Base-by-base conservation (phyloP, 148 eudicot genomes). In the Rhododendron griersonianum region DNA sequence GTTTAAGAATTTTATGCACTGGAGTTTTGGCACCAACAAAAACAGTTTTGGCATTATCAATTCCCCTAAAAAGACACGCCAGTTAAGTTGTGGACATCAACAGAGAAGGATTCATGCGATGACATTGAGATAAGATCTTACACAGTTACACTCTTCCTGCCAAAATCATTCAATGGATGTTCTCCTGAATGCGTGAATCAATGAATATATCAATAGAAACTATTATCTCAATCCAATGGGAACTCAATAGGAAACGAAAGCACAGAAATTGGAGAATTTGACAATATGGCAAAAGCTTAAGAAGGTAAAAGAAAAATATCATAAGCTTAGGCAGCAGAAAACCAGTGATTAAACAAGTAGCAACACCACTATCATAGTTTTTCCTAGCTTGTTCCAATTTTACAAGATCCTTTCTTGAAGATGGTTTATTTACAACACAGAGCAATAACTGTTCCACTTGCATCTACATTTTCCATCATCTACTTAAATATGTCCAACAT, bases 381-480 rank as follows among this genome's bases (percentile, higher is more conserved):
- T 25, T 81, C 4, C 44, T 7, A 14, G n/a, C 39, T 1, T 10
- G 37, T 35, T 18, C 13, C 4, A 23, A 41, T 35, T 51, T 81
- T 21, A 73, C 73, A 75, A 25, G 44, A 41, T 57, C 55, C 47
- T 48, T 16, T 37, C 81, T 18, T 75, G 18, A 59, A 78, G 50
- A 57, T 71, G 47, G 39, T 76, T 80, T 81, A 81, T n/a, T 59
- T 71, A 51, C 21, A 51, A 73, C 15, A 81, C 81, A 23, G 81
- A 81, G 57, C 14, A 14, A 71, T 15, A 53, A 81, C 71, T 7
- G 41, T 50, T 51, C 69, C 59, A 81, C 51, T 25, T 50, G 77
- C 84, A 53, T 86, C 35, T 47, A 44, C 78, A 86, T 48, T 81
- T 48, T 15, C 25, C 23, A 63, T 71, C 39, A 69, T 30, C 13